Conservation (phyloP, 495 filamentous ascomycete species). For the Ramalina peruviana region DNA sequence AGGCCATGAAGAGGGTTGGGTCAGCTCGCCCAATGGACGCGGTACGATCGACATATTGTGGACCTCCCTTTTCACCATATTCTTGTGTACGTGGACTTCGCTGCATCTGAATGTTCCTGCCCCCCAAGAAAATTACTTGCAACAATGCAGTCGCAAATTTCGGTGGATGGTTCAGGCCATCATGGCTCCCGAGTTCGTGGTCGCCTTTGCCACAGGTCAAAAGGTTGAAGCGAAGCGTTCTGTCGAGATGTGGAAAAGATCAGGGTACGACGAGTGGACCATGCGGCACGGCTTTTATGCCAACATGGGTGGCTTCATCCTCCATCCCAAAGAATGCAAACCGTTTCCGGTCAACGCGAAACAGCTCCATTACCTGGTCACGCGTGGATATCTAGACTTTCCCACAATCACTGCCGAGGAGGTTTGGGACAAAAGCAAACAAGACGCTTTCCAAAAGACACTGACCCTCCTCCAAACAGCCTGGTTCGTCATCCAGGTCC, state of each 20-base stretch:
- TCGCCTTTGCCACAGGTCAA: constrained; percentile 18
- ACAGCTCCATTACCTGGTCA: constrained; percentile 21
- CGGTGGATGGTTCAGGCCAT: constrained; percentile 20
- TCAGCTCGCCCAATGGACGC: constrained; percentile 17
- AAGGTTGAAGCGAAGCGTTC: constrained; percentile 16
- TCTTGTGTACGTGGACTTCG: constrained; percentile 20
- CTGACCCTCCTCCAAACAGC: constrained; percentile 23
- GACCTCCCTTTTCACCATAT: constrained; percentile 21
- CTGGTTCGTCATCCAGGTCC: constrained; percentile 23
- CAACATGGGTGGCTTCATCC: constrained; percentile 28
- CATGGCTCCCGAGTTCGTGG: constrained; percentile 20
- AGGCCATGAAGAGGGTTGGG: constrained; percentile 14
- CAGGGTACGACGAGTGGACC: constrained; percentile 18
- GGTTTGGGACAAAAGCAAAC: constrained; percentile 20
- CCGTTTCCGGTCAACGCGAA: constrained; percentile 22
- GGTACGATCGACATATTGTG: constrained; percentile 19
- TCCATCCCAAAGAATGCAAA: constrained; percentile 11
- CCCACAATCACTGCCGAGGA: constrained; percentile 16
- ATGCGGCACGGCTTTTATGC: constrained; percentile 26
- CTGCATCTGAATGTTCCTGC: constrained; percentile 20
- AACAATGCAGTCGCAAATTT: constrained; percentile 16
- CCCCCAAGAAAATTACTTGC: constrained; percentile 12
- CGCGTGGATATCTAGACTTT: constrained; percentile 15
- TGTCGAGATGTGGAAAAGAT: constrained; percentile 12
- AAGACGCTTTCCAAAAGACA: constrained; percentile 22